A percentile compares a stretch with the other conserved stretches of the same genome.
Conservation (phyloP, 495 filamentous ascomycete species). For the Apiosordaria backusii region DNA sequence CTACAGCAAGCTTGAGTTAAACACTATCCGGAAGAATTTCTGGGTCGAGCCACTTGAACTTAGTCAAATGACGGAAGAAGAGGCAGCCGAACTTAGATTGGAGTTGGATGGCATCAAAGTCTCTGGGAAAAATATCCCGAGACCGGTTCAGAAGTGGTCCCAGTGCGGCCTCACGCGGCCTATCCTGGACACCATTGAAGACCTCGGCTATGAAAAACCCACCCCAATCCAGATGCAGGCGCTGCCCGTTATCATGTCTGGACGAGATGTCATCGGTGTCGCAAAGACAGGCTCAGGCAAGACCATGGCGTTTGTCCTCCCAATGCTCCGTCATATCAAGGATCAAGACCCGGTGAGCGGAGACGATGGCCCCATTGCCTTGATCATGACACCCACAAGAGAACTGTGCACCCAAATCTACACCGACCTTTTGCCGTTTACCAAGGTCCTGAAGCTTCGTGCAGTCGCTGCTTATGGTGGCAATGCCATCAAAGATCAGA, state of each 20-base stretch:
- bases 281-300: constrained; percentile 99
- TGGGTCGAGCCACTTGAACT: constrained; percentile 87
- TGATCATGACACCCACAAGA: constrained; percentile 93
- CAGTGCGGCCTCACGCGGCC: constrained; percentile 87
- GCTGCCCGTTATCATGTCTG: constrained; percentile 92
- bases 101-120: constrained; percentile 97
- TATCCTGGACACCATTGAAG: constrained; percentile 81
- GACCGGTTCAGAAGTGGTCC: constrained; percentile 93
- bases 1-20: constrained; percentile 79
- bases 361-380: constrained; percentile 78
- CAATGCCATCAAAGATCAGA: constrained; percentile 95
- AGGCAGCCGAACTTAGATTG: constrained; percentile 73
- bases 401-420: constrained; percentile 95
- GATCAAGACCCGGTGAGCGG: constrained; percentile 81
- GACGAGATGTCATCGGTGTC: constrained; percentile 91
- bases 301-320: constrained; percentile 89
- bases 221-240: constrained; percentile 95
- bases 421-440: constrained; percentile 86
- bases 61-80: constrained; percentile 78
- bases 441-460: constrained; percentile 84
- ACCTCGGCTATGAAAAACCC: constrained; percentile 79
- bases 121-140: constrained; percentile 76
- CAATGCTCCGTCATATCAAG: constrained; percentile 97
- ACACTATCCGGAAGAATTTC: constrained; percentile 87
- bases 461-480: constrained; percentile 96